These are phyloP conservation scores for Helianthus annuus DNA, from an alignment of 129 eudicot species.

Conservation along the genomic window DNA sequence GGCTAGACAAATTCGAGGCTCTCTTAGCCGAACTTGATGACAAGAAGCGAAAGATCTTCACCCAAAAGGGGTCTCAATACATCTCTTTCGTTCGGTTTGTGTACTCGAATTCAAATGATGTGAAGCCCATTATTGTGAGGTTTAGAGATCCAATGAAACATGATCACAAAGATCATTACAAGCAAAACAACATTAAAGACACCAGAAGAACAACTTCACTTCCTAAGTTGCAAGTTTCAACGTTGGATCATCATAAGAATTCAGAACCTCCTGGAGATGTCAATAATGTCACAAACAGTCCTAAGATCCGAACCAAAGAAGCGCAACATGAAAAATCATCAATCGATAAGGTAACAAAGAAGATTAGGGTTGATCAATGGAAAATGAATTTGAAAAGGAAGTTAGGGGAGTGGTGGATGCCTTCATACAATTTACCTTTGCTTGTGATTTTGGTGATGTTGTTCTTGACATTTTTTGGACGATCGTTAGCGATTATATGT, in stretches of 20 bases:
- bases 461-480: conserved; percentile 52
- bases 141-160: conserved; percentile 27
- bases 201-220: conserved; percentile 10
- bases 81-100: conserved; percentile 45
- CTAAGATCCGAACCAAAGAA: conserved; percentile 1
- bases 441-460: conserved; percentile 47
- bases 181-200: conserved; percentile 23
- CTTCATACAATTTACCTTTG: conserved; percentile 48
- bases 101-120: conserved; percentile 31
- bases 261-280: neutral
- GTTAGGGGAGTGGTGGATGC: conserved; percentile 44
- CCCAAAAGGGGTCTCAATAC: conserved; percentile 48
- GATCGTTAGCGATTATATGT: conserved; percentile 54
- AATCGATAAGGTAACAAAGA: neutral
- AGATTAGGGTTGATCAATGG: conserved; percentile 28
- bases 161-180: conserved; percentile 7
- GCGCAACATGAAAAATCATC: neutral
- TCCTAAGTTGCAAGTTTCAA: conserved; percentile 20
- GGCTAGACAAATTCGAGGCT: conserved; percentile 49
- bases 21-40: conserved; percentile 50
- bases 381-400: conserved; percentile 31
- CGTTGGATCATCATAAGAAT: conserved; percentile 14
- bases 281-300: neutral
- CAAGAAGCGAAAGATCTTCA: conserved; percentile 46
- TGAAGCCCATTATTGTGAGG: conserved; percentile 36